phyloP scores from a whole-genome alignment of 2,329 filamentous ascomycete genomes.

The Monosporascus sp. region DNA sequence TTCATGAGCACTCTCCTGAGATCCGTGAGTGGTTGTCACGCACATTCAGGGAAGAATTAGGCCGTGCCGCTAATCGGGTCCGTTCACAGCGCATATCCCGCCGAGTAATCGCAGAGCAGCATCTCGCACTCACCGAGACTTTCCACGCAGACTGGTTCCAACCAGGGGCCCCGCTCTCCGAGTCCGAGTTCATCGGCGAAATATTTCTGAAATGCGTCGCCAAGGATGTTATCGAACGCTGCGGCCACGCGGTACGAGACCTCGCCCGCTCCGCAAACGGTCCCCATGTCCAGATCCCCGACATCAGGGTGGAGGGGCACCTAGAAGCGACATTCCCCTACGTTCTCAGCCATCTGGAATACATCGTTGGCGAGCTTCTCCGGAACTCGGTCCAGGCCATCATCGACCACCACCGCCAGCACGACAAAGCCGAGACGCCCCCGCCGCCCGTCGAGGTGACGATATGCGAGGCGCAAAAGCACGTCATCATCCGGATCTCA shows the following conservation, averaged over 20 bases:
- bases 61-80: too few species aligned
- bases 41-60: too few species aligned
- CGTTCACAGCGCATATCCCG: constrained; percentile 74
- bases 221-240: constrained; percentile 79
- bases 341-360: constrained; percentile 92
- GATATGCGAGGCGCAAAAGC: constrained; percentile 87
- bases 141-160: constrained; percentile 90
- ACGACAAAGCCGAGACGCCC: constrained; percentile 26
- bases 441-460: constrained; percentile 88
- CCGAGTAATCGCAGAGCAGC: constrained; percentile 94
- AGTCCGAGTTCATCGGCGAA: constrained; percentile 86
- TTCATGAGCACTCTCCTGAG: constrained; percentile 94
- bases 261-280: constrained; percentile 74
- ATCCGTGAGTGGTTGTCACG: constrained; percentile 56
- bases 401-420: constrained; percentile 68
- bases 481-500: constrained; percentile 93
- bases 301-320: constrained; percentile 80
- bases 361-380: constrained; percentile 91
- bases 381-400: constrained; percentile 93
- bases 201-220: constrained; percentile 93
- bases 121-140: constrained; percentile 89
- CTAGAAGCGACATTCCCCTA: constrained; percentile 90
- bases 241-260: constrained; percentile 68
- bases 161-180: constrained; percentile 66
- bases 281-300: constrained; percentile 64